These are phyloP conservation scores for Suillus hirtellus DNA, from an alignment of 768 basidiomycete genomes.

Conservation along the genomic window DNA sequence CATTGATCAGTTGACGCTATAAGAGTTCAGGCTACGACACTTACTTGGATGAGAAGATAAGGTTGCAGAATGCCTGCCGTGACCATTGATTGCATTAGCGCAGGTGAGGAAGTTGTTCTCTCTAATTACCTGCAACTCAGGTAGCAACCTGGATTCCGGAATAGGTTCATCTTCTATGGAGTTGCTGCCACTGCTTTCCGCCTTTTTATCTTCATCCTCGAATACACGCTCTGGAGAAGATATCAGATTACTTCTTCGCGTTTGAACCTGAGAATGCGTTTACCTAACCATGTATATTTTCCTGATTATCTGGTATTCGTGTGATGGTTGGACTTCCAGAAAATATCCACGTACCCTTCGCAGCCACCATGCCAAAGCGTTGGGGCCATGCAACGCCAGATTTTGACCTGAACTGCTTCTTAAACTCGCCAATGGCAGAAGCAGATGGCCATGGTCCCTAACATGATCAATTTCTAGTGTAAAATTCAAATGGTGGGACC, in stretches of 20 bases:
- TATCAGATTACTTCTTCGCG: neutral
- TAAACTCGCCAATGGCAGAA: constrained; percentile 51
- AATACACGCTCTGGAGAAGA: constrained; percentile 47
- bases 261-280: constrained; percentile 9
- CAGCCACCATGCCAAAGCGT: constrained; percentile 50
- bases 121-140: constrained; percentile 44
- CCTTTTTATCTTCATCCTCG: constrained; percentile 47
- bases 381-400: constrained; percentile 50
- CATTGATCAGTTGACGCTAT: constrained; percentile 6
- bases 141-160: constrained; percentile 46
- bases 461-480: neutral
- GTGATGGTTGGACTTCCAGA: neutral
- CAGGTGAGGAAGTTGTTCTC: neutral
- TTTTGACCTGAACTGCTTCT: constrained; percentile 61
- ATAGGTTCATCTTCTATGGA: constrained; percentile 36
- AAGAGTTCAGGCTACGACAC: constrained; percentile 10
- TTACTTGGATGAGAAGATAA: constrained; percentile 54
- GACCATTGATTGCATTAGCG: neutral
- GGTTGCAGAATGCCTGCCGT: constrained; percentile 43
- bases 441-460: constrained; percentile 49
- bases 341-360: constrained; percentile 39
- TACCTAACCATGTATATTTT: constrained; percentile 64
- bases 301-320: constrained; percentile 34
- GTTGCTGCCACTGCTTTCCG: constrained; percentile 23
- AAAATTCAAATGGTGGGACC: neutral